These are phyloP conservation scores for Pleurotus pulmonarius DNA, from an alignment of 768 basidiomycete species.

Conservation along the genomic window DNA sequence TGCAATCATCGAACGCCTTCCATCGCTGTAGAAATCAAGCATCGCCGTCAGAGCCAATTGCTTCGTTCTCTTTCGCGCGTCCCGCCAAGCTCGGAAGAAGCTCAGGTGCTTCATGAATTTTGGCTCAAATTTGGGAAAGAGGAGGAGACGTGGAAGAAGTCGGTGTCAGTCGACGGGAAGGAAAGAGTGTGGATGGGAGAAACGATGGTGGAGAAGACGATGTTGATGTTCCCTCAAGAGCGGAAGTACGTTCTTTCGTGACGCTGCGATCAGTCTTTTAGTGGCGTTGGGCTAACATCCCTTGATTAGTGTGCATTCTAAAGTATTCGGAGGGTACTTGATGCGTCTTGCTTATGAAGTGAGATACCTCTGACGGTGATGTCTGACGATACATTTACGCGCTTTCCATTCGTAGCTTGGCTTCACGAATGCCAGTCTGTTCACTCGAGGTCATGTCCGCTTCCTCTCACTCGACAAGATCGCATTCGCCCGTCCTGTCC, in stretches of 20 bases:
- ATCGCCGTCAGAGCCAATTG: conserved; percentile 47
- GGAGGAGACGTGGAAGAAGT: conserved; percentile 19
- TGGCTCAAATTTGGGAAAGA: conserved; percentile 58
- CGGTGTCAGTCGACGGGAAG: conserved; percentile 16
- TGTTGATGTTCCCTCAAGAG: conserved; percentile 85
- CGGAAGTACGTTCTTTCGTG: conserved; percentile 52
- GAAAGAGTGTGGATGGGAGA: conserved; percentile 74
- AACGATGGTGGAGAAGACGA: conserved; percentile 61
- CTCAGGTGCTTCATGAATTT: conserved; percentile 62
- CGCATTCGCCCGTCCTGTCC: conserved; percentile 75
- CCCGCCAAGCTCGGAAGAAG: conserved; percentile 71
- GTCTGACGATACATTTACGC: too few species aligned
- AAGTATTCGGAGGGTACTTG: conserved; percentile 74
- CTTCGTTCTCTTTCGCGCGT: conserved; percentile 63
- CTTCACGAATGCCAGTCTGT: conserved; percentile 66
- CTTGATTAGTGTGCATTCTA: conserved; percentile 65
- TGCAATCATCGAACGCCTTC: background rate
- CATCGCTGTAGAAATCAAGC: conserved; percentile 49
- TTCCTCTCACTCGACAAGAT: conserved; percentile 82
- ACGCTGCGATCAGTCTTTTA: background rate
- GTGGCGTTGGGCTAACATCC: conserved; percentile 3
- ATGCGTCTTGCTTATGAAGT: conserved; percentile 74
- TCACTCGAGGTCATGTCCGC: conserved; percentile 60
- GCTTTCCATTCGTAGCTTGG: conserved; percentile 46
- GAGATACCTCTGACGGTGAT: conserved; percentile 5